Evolutionary conservation across 2,329 filamentous ascomycete genomes (phyloP), one percentile per base, ranked within the genome.

Genomic region (Aspergillus amoenus): DNA sequence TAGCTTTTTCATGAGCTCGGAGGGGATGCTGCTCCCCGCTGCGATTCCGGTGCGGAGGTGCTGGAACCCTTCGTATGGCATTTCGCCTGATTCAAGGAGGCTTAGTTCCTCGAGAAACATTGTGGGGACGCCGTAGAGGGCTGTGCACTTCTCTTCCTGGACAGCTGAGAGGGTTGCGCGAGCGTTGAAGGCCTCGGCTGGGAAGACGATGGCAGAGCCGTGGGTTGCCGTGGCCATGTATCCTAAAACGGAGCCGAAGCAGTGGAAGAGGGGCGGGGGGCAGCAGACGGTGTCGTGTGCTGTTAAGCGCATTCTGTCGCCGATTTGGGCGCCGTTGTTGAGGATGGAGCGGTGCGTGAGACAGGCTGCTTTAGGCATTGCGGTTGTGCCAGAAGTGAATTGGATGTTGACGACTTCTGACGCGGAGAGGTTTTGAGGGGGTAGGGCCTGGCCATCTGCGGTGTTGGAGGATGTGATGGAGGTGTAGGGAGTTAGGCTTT

Each of bases 371-470:
- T 97, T 97, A 21, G 93, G 93, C 68, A 84, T 81, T 0, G 90
- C 90, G 0, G 94, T 97, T 0, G 94, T 97, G n/a, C 93, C 94
- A 0, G 89, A 93, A 0, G 94, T 99, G 78, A 97, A 97, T 73
- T 97, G 93, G 62, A 97, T 96, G 70, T 97, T 97, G 64, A 95
- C 88, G 2, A 89, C 86, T 50, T 97, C 93, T 30, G 27, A 59
- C 84, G 86, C 80, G 88, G 78, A 74, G 22, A 40, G n/a, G 66
- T 65, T 11, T 70, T 79, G 71, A 74, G 78, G 59, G 68, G 74
- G 66, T 76, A 89, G 55, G 59, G 73, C 58, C 47, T 56, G 59
- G 47, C 68, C 68, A 55, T 74, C 67, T n/a, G 70, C 71, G 5
- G 78, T 74, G 58, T 82, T 72, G 9, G 76, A 68, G 12, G 75